Percentiles rank a stretch among this genome's conserved stretches.
Conservation (phyloP, 805 yeast genomes). For the Saturnispora halmiae region DNA sequence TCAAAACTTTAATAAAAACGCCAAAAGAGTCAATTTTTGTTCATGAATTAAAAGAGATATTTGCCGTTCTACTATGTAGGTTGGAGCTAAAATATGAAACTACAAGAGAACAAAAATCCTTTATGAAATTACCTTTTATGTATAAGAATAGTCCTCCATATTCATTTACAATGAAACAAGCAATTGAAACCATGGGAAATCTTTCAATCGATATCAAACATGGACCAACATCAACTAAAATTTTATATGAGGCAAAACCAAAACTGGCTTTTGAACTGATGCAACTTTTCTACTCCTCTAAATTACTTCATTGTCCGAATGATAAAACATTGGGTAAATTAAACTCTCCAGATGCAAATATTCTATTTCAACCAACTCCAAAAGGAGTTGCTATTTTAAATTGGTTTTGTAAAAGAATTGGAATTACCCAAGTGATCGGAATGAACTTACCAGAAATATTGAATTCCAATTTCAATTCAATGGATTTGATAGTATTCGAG, state of each 20-base stretch:
- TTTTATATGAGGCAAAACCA: constrained; percentile 43
- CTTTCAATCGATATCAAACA: constrained; percentile 41
- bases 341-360: constrained; percentile 26
- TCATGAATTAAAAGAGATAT: constrained; percentile 54
- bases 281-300: constrained; percentile 47
- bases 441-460: constrained; percentile 31
- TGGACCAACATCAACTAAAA: constrained; percentile 41
- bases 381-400: constrained; percentile 73
- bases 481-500: constrained; percentile 62
- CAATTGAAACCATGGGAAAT: constrained; percentile 41
- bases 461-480: constrained; percentile 52
- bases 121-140: not conserved
- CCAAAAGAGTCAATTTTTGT: constrained; percentile 45
- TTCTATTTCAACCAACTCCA: constrained; percentile 72
- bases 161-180: constrained; percentile 44
- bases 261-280: constrained; percentile 42
- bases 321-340: constrained; percentile 54
- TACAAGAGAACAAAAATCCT: not conserved
- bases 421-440: constrained; percentile 21
- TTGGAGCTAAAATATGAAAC: constrained; percentile 29
- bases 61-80: constrained; percentile 37
- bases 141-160: constrained; percentile 33
- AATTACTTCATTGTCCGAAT: constrained; percentile 63
- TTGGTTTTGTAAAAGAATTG: constrained; percentile 48
- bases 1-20: constrained; percentile 28